Conservation (phyloP, 306 rosid species). For the Clitoria ternatea region DNA sequence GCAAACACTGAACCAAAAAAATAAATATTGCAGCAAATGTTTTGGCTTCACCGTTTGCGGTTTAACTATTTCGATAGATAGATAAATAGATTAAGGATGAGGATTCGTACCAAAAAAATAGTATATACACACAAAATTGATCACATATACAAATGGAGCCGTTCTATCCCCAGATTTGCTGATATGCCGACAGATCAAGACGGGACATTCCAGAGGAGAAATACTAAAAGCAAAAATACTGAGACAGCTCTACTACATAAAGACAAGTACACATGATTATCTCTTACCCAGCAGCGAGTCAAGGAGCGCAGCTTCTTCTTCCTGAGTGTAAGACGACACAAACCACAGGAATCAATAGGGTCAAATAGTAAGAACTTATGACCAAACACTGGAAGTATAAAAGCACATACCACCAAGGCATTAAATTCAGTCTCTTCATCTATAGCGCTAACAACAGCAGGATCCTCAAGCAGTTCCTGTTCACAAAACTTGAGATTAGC, state of each 20-base stretch:
- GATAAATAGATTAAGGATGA: too few relatives aligned
- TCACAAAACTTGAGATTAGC: constrained; percentile 32
- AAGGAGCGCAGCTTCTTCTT: constrained; percentile 86
- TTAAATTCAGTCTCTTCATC: constrained; percentile 98
- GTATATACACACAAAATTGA: constrained; percentile 31
- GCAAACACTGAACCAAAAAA: too few relatives aligned
- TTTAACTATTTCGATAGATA: too few relatives aligned
- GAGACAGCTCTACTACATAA: neutral
- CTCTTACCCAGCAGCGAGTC: constrained; percentile 72
- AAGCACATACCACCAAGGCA: constrained; percentile 76
- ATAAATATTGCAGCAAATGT: too few relatives aligned
- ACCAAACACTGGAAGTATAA: constrained; percentile 20
- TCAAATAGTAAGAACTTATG: neutral
- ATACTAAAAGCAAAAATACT: neutral
- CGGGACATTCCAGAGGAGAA: neutral
- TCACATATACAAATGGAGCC: constrained; percentile 19
- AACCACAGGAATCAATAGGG: constrained; percentile 1
- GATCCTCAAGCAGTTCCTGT: constrained; percentile 86
- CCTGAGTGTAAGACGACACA: constrained; percentile 44
- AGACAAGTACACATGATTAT: constrained; percentile 21
- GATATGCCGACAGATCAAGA: neutral
- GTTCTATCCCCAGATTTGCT: neutral
- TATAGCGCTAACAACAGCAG: constrained; percentile 64
- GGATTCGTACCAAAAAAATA: neutral
- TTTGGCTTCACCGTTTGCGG: too few relatives aligned